Percentiles rank a stretch among this genome's conserved stretches.
phyloP scores from a whole-genome alignment of 2,329 filamentous ascomycete species.

The Spiromastix sp. region DNA sequence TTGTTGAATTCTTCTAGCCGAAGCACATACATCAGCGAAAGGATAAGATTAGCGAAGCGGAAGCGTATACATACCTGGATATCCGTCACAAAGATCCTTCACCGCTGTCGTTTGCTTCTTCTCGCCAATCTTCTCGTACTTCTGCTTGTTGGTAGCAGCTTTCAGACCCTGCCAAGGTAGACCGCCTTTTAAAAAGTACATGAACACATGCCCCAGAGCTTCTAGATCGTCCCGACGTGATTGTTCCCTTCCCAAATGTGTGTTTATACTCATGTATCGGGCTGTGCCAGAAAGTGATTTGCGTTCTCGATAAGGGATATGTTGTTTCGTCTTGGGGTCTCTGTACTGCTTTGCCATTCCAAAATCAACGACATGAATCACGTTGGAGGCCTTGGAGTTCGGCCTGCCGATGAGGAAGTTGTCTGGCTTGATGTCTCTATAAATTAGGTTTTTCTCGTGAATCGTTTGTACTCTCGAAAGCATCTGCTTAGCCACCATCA shows the following conservation, averaged over 20 bases:
- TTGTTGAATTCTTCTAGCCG: conserved; percentile 81
- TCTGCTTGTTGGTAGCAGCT: conserved; percentile 75
- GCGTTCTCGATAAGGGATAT: conserved; percentile 93
- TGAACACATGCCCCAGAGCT: conserved; percentile 62
- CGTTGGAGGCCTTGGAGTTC: conserved; percentile 86
- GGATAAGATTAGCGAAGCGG: neutral
- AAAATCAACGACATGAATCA: conserved; percentile 97
- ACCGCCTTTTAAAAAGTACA: conserved; percentile 58
- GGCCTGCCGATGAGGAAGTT: conserved; percentile 96
- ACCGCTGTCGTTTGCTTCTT: conserved; percentile 98
- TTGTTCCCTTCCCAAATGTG: conserved; percentile 90
- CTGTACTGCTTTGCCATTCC: conserved; percentile 99
- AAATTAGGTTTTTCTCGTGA: conserved; percentile 98
- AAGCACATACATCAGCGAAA: conserved; percentile 8
- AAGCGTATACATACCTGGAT: conserved; percentile 55
- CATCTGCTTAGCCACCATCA: conserved; percentile 99
- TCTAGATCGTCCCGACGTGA: conserved; percentile 93
- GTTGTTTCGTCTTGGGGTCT: conserved; percentile 97
- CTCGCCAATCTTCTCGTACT: conserved; percentile 99
- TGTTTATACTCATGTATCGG: conserved; percentile 99
- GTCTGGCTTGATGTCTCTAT: conserved; percentile 98
- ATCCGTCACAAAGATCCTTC: conserved; percentile 93
- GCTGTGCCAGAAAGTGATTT: conserved; percentile 96
- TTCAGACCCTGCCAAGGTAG: conserved; percentile 60
- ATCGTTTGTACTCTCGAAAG: conserved; percentile 87